Evolutionary conservation across 371 early-diverging fungal genomes (phyloP), one percentile per base, ranked within the genome.

Genomic region (Fennellomyces sp.): DNA sequence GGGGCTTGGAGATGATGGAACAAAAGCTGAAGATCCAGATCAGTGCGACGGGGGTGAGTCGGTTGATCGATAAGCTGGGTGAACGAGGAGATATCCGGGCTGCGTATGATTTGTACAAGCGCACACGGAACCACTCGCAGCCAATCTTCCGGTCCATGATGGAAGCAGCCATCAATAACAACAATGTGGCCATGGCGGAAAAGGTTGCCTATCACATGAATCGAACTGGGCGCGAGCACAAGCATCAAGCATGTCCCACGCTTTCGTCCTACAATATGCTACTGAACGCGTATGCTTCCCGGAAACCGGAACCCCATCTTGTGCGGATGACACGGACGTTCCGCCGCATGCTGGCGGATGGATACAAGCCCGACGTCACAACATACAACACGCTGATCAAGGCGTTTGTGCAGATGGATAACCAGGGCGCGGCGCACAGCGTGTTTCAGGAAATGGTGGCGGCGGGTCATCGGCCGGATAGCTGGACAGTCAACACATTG

Each of bases 381-480:
- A 94, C 94, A 0, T 95, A 89, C 80, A 92, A 91, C 64, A 89
- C 88, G 0, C 55, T 97, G 30, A 73, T 95, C 36, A 85, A 86
- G 64, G 90, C 92, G 0, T 90, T 91, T 69, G 83, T 89, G 2
- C 76, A 80, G 56, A 66, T 75, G 3, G 78, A 71, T 48, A 85
- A 92, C 48, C 73, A 87, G 42, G 63, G 75, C 1, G 63, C 73
- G 10, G 78, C 78, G 0, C 51, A 61, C 27, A 64, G 75, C 23
- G 61, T 73, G 11, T 70, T 69, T 29, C 29, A 63, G 4, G 56
- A 56, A 7, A 73, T 77, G 77, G 28, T 58, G 0, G 33, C 54
- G 10, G 30, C 68, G 0, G 65, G 61, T n/a, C 58, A 53, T 2
- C 38, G 60, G 19, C 72, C 75, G 1, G 69, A 75, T 36, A 58